phyloP scores from a whole-genome alignment of 805 yeast species.

The Wickerhamiella slavikovae region DNA sequence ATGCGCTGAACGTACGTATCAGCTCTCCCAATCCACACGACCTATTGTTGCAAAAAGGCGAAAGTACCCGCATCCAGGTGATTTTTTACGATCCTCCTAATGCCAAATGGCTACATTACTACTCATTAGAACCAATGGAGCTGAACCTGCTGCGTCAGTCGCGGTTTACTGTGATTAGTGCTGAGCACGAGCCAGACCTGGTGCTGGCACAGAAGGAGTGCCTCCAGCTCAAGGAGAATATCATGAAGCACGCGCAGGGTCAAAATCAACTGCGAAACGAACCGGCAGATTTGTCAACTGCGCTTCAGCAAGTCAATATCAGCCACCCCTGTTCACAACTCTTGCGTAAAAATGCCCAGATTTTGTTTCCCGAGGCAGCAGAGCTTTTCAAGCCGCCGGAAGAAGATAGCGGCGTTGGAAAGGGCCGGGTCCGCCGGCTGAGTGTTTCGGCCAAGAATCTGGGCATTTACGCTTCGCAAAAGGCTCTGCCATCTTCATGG shows the following conservation, averaged over 20 bases:
- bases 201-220: constrained; percentile 1
- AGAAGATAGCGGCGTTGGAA: not conserved
- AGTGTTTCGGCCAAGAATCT: constrained; percentile 8
- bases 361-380: constrained; percentile 11
- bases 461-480: constrained; percentile 1
- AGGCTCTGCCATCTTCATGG: not conserved
- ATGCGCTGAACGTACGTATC: no score
- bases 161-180: constrained; percentile 1
- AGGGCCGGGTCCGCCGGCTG: constrained; percentile 9
- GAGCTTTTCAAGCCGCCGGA: constrained; percentile 3
- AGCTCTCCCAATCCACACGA: no score
- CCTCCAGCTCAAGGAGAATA: constrained; percentile 4
- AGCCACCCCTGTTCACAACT: constrained; percentile 16
- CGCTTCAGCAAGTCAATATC: constrained; percentile 17
- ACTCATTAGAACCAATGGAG: constrained; percentile 50
- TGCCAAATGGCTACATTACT: constrained; percentile 51
- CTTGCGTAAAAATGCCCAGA: constrained; percentile 11
- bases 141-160: constrained; percentile 24
- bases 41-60: not conserved
- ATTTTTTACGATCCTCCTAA: constrained; percentile 54
- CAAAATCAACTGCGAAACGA: no score
- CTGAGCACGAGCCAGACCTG: constrained; percentile 5
- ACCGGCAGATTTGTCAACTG: not conserved
- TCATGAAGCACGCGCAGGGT: constrained; percentile 1
- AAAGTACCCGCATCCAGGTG: constrained; percentile 13